Percentiles rank a stretch among this genome's conserved stretches.
phyloP scores from a whole-genome alignment of 495 filamentous ascomycete genomes.

The Acidomyces sp. region DNA sequence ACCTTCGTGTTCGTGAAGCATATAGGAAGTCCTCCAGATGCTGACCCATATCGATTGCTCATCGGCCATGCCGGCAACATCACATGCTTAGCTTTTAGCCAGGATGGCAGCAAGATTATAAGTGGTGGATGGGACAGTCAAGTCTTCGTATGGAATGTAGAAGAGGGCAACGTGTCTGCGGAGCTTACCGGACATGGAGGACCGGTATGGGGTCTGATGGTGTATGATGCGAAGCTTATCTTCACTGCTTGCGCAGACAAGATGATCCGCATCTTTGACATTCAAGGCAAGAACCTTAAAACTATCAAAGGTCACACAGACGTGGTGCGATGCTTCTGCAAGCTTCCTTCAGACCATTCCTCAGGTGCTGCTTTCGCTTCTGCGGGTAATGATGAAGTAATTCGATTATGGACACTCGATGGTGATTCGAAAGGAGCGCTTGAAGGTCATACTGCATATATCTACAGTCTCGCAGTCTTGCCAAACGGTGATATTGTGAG shows the following conservation, averaged over 20 bases:
- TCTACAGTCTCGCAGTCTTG: constrained; percentile 69
- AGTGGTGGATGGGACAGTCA: constrained; percentile 94
- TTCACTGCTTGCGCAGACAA: constrained; percentile 87
- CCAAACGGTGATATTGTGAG: constrained; percentile 83
- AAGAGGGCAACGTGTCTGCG: constrained; percentile 49
- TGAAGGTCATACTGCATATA: constrained; percentile 84
- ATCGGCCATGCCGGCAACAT: constrained; percentile 79
- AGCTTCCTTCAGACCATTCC: constrained; percentile 59
- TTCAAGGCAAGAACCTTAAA: constrained; percentile 47
- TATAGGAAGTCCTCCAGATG: constrained; percentile 46
- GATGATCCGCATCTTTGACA: constrained; percentile 68
- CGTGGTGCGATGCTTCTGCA: constrained; percentile 76
- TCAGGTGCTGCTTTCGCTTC: constrained; percentile 79
- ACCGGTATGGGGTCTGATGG: constrained; percentile 82
- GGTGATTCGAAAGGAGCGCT: constrained; percentile 62
- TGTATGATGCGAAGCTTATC: constrained; percentile 63
- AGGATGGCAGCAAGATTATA: constrained; percentile 57
- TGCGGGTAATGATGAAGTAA: constrained; percentile 75
- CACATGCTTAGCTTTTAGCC: constrained; percentile 67
- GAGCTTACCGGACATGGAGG: constrained; percentile 63
- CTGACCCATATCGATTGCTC: constrained; percentile 73
- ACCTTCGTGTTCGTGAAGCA: constrained; percentile 82
- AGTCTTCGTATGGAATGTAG: constrained; percentile 61
- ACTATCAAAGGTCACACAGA: constrained; percentile 60
- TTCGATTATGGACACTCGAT: constrained; percentile 69